These are phyloP conservation scores for Fusarium sp. DNA, from an alignment of 2,329 filamentous ascomycete genomes.

Conservation along the genomic window DNA sequence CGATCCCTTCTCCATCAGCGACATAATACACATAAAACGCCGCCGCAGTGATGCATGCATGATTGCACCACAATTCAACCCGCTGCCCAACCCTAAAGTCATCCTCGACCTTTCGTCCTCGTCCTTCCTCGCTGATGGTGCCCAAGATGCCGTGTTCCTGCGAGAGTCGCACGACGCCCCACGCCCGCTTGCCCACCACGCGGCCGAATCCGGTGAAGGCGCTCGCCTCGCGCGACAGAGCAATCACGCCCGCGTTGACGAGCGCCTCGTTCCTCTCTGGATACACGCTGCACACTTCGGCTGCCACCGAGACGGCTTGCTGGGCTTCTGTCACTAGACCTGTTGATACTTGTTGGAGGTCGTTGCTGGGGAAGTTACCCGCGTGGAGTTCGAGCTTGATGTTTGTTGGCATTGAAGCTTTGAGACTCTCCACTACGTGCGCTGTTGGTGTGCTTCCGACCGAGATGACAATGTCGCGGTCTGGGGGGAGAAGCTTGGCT, in stretches of 20 bases:
- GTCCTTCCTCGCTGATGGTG: slow-evolving; percentile 24
- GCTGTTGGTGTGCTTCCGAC: slow-evolving; percentile 52
- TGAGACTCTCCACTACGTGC: slow-evolving; percentile 47
- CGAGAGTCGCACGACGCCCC: slow-evolving; percentile 49
- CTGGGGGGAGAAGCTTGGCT: slow-evolving; percentile 42
- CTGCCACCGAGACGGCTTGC: slow-evolving; percentile 45
- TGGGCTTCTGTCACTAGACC: slow-evolving; percentile 43
- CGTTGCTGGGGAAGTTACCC: slow-evolving; percentile 52
- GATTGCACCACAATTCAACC: slow-evolving; percentile 46
- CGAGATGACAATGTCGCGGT: slow-evolving; percentile 44
- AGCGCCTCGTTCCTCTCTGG: slow-evolving; percentile 51
- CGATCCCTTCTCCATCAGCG: slow-evolving; percentile 48
- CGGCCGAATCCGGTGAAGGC: slow-evolving; percentile 45
- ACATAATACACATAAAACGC: slow-evolving; percentile 50
- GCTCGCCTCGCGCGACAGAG: slow-evolving; percentile 49
- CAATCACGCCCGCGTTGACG: slow-evolving; percentile 50
- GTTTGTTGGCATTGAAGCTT: slow-evolving; percentile 43
- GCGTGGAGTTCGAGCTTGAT: slow-evolving; percentile 51
- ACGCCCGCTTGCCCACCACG: slow-evolving; percentile 42
- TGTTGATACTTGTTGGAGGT: slow-evolving; percentile 53
- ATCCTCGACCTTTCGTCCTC: slow-evolving; percentile 34
- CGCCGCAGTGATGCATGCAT: slow-evolving; percentile 52
- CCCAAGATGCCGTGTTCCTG: slow-evolving; percentile 53
- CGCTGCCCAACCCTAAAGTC: slow-evolving; percentile 48
- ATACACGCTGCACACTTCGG: slow-evolving; percentile 53